phyloP scores from a whole-genome alignment of 768 basidiomycete species.

The Arthromyces matolae region DNA sequence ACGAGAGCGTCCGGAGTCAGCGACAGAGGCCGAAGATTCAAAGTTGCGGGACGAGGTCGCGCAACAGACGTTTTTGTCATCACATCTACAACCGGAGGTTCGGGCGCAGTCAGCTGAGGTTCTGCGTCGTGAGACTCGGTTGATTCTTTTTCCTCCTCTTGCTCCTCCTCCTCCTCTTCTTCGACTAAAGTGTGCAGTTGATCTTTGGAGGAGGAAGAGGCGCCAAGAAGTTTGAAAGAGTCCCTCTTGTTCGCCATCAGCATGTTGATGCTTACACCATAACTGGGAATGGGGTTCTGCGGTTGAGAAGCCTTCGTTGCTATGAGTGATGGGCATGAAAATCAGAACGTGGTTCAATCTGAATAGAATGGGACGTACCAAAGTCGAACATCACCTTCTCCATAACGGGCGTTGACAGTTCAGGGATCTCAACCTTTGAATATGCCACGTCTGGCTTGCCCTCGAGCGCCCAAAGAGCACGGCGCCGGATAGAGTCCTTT shows the following conservation, averaged over 20 bases:
- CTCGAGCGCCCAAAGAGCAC: slow-evolving; percentile 84
- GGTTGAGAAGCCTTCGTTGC: slow-evolving; percentile 62
- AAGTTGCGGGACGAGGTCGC: slow-evolving; percentile 63
- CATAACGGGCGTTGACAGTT: slow-evolving; percentile 57
- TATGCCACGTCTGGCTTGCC: slow-evolving; percentile 72
- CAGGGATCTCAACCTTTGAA: slow-evolving; percentile 81
- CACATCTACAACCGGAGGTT: slow-evolving; percentile 25
- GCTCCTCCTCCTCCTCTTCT: slow-evolving; percentile 83
- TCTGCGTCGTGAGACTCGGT: slow-evolving; percentile 18
- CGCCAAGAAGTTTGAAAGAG: slow-evolving; percentile 69
- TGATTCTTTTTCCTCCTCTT: slow-evolving; percentile 33
- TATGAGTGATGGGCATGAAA: slow-evolving; percentile 23
- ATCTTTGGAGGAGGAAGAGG: slow-evolving; percentile 67
- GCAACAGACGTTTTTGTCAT: slow-evolving; percentile 34
- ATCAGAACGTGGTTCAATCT: slow-evolving; percentile 2
- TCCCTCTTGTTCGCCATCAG: slow-evolving; percentile 66
- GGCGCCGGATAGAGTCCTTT: slow-evolving; percentile 74
- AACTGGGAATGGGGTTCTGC: slow-evolving; percentile 41
- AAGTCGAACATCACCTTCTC: slow-evolving; percentile 61
- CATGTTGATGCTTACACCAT: slow-evolving; percentile 35
- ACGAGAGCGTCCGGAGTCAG: slow-evolving; percentile 54
- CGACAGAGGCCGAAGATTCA: slow-evolving; percentile 68
- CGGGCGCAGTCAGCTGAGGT: slow-evolving; percentile 24
- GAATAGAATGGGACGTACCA: slow-evolving; percentile 44
- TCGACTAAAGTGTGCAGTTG: slow-evolving; percentile 76